phyloP scores from a whole-genome alignment of 225 moss, liverwort and hornwort genomes.

The Antitrichia curtipendula region DNA sequence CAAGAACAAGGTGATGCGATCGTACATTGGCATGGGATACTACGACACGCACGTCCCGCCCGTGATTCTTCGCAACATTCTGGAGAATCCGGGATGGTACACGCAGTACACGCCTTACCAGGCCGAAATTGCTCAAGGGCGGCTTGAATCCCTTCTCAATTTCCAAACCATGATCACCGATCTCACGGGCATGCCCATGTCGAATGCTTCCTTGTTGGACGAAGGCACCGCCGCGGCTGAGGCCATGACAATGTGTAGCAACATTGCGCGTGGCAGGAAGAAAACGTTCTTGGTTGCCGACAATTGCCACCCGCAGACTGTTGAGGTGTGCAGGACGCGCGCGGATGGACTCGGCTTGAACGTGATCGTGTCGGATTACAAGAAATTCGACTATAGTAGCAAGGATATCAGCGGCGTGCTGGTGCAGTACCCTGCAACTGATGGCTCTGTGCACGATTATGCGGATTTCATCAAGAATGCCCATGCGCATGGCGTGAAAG shows the following conservation, averaged over 20 bases:
- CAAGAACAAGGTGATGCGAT: slow-evolving; percentile 72
- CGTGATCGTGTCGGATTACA: slow-evolving; percentile 42
- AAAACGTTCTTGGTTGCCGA: slow-evolving; percentile 79
- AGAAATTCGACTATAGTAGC: slow-evolving; percentile 70
- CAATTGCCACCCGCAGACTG: slow-evolving; percentile 90
- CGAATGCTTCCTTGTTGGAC: slow-evolving; percentile 82
- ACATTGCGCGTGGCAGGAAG: slow-evolving; percentile 76
- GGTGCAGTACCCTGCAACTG: slow-evolving; percentile 92
- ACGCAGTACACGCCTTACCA: slow-evolving; percentile 99
- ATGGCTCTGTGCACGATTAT: slow-evolving; percentile 70
- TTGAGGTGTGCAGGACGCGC: slow-evolving; percentile 82
- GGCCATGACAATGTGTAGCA: slow-evolving; percentile 93
- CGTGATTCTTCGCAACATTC: slow-evolving; percentile 87
- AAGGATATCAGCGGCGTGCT: slow-evolving; percentile 89
- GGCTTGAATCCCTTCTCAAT: slow-evolving; percentile 87
- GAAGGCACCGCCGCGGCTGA: slow-evolving; percentile 95
- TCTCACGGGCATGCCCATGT: slow-evolving; percentile 95
- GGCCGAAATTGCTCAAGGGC: slow-evolving; percentile 95
- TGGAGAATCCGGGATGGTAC: slow-evolving; percentile 99
- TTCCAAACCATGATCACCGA: slow-evolving; percentile 87
- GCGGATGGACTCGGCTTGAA: slow-evolving; percentile 81
- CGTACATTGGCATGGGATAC: slow-evolving; percentile 92
- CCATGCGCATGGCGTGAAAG: slow-evolving; percentile 85
- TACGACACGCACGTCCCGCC: slow-evolving; percentile 71
- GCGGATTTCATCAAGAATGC: slow-evolving; percentile 76